A percentile compares a stretch with the other conserved stretches of the same genome.
Evolutionary conservation across 495 filamentous ascomycete species (phyloP).

Genomic region (Coniosporium apollinis): DNA sequence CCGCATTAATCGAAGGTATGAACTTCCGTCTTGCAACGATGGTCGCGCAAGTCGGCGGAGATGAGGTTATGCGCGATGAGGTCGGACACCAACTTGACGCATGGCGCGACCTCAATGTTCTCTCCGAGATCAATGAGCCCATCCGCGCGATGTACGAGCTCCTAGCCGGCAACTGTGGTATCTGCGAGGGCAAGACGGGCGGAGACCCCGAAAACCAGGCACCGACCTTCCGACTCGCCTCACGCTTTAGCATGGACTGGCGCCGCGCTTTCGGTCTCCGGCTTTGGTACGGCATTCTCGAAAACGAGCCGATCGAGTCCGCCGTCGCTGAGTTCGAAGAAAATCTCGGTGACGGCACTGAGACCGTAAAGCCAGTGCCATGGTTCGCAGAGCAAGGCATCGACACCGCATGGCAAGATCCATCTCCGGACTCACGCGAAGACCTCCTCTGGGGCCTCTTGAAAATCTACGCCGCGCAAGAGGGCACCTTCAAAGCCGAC

Average conservation of each 20-base stretch:
- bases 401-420: slow-evolving; percentile 30
- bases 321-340: slow-evolving; percentile 52
- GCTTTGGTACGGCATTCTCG: slow-evolving; percentile 63
- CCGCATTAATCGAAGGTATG: slow-evolving; percentile 48
- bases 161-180: slow-evolving; percentile 66
- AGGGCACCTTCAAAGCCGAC: slow-evolving; percentile 27
- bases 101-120: slow-evolving; percentile 63
- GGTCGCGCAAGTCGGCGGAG: slow-evolving; percentile 60
- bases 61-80: slow-evolving; percentile 43
- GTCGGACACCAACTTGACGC: slow-evolving; percentile 62
- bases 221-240: slow-evolving; percentile 57
- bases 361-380: slow-evolving; percentile 41
- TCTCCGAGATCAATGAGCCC: slow-evolving; percentile 74
- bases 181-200: slow-evolving; percentile 58
- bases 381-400: slow-evolving; percentile 38
- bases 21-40: slow-evolving; percentile 72
- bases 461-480: slow-evolving; percentile 48
- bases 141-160: slow-evolving; percentile 81
- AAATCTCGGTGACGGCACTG: slow-evolving; percentile 42
- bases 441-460: slow-evolving; percentile 77
- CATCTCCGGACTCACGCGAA: slow-evolving; percentile 39
- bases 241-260: slow-evolving; percentile 78
- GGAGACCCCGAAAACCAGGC: slow-evolving; percentile 57
- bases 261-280: slow-evolving; percentile 79
- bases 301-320: slow-evolving; percentile 46